Percentiles rank a stretch among this genome's conserved stretches.
These are phyloP conservation scores for Calonectria pteridis DNA, from an alignment of 2,329 filamentous ascomycete genomes.

Conservation along the genomic window DNA sequence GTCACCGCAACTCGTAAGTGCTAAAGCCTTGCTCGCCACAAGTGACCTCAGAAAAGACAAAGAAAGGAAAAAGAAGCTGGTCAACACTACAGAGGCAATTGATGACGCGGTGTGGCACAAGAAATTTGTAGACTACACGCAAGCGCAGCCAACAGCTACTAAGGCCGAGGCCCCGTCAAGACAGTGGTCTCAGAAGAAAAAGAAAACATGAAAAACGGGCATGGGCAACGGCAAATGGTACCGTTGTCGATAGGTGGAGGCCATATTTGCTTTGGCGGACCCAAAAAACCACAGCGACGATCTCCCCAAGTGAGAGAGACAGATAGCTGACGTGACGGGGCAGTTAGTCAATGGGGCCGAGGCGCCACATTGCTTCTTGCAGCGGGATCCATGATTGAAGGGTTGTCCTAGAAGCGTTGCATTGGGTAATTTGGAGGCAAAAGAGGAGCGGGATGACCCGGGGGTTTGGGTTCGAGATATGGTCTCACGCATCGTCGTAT, in stretches of 20 bases:
- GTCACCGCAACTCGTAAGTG: not conserved
- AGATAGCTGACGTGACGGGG: slow-evolving; percentile 8
- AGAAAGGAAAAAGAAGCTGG: not conserved
- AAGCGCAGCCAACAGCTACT: not conserved
- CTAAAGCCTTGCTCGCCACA: slow-evolving; percentile 3
- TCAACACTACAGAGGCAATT: not conserved
- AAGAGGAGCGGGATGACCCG: slow-evolving; percentile 16
- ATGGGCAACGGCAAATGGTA: not conserved
- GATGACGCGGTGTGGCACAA: slow-evolving; percentile 7
- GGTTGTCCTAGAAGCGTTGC: slow-evolving; percentile 16
- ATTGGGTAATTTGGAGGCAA: slow-evolving; percentile 22
- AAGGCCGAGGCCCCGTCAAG: not conserved
- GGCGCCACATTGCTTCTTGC: slow-evolving; percentile 11
- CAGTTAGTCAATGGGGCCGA: not conserved
- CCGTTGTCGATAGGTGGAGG: slow-evolving; percentile 10
- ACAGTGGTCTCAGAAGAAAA: slow-evolving; percentile 11
- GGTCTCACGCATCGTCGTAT: slow-evolving; percentile 25
- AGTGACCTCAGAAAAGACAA: not conserved
- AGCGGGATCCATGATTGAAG: not conserved
- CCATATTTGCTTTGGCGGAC: slow-evolving; percentile 22
- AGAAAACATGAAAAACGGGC: slow-evolving; percentile 14
- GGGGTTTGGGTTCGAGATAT: slow-evolving; percentile 26
- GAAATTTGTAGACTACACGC: not conserved
- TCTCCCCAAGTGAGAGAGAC: not conserved
- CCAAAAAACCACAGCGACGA: slow-evolving; percentile 17